Conservation (phyloP, 2,329 filamentous ascomycete genomes). For the Cercospora sp. region DNA sequence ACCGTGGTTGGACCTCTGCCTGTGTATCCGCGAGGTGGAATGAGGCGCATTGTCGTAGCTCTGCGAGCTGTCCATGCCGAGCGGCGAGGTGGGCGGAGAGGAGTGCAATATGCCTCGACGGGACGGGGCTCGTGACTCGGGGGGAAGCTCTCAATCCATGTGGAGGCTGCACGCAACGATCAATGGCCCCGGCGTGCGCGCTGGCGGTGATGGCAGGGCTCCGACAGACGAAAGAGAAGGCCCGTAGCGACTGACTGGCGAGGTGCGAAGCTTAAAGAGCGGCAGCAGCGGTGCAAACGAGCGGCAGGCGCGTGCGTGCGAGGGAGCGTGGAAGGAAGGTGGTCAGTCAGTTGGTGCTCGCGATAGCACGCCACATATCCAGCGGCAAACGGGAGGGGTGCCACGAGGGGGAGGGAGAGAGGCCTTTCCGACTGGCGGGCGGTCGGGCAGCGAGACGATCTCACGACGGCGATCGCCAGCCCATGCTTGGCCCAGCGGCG, state of each 20-base stretch:
- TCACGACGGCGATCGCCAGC: slow-evolving; percentile 7
- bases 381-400: background rate
- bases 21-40: slow-evolving; percentile 24
- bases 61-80: slow-evolving; percentile 18
- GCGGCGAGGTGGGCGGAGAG: background rate
- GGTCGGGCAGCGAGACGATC: slow-evolving; percentile 12
- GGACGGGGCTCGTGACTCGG: background rate
- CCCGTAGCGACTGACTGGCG: background rate
- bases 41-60: slow-evolving; percentile 24
- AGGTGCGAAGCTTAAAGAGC: background rate
- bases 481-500: background rate
- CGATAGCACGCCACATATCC: slow-evolving; percentile 17
- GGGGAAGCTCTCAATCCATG: background rate
- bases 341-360: background rate
- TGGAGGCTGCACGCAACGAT: background rate
- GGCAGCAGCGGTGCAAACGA: slow-evolving; percentile 6
- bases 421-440: slow-evolving; percentile 6
- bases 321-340: background rate
- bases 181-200: background rate
- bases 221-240: background rate
- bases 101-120: background rate
- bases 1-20: slow-evolving; percentile 28
- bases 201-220: background rate
- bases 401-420: background rate
- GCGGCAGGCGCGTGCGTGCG: slow-evolving; percentile 4